A percentile compares a stretch with the other conserved stretches of the same genome.
phyloP scores from a whole-genome alignment of 2,329 filamentous ascomycete genomes.

The Endothia cerciana region DNA sequence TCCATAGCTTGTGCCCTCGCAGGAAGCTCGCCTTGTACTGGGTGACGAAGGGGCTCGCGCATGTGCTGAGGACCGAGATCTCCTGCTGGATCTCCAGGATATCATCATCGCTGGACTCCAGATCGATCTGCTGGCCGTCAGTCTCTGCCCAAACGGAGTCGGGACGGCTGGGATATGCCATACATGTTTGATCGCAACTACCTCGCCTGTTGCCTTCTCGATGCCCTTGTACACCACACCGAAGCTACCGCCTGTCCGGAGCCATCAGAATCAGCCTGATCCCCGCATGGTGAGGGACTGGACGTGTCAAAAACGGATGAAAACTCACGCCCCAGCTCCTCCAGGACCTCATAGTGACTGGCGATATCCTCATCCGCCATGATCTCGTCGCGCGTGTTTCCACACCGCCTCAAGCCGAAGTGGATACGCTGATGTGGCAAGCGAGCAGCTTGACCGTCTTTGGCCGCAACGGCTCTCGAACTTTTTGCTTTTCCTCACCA shows the following conservation, averaged over 20 bases:
- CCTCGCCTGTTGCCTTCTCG: conserved; percentile 85
- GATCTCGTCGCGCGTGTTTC: conserved; percentile 3
- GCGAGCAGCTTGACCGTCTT: conserved; percentile 14
- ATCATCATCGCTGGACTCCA: conserved; percentile 98
- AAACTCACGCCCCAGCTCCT: conserved; percentile 89
- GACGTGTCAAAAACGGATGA: not conserved
- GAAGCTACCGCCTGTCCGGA: conserved; percentile 79
- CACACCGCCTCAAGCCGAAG: conserved; percentile 17
- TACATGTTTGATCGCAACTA: conserved; percentile 96
- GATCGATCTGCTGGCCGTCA: conserved; percentile 74
- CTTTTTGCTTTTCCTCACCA: not conserved
- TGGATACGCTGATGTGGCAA: conserved; percentile 20
- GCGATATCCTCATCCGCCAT: conserved; percentile 72
- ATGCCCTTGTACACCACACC: conserved; percentile 97
- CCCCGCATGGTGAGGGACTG: not conserved
- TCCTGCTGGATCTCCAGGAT: conserved; percentile 98
- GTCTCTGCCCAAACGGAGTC: conserved; percentile 4
- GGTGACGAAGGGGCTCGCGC: conserved; percentile 90
- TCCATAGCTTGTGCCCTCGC: conserved; percentile 97
- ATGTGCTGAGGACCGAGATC: conserved; percentile 92
- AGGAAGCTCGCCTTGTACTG: conserved; percentile 97
- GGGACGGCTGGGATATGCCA: conserved; percentile 38
- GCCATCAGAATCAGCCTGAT: conserved; percentile 18
- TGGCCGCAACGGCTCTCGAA: not conserved
- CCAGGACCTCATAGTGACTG: conserved; percentile 88